These are phyloP conservation scores for Sarocladium brachiariae DNA, from an alignment of 2,329 filamentous ascomycete genomes.

Conservation along the genomic window DNA sequence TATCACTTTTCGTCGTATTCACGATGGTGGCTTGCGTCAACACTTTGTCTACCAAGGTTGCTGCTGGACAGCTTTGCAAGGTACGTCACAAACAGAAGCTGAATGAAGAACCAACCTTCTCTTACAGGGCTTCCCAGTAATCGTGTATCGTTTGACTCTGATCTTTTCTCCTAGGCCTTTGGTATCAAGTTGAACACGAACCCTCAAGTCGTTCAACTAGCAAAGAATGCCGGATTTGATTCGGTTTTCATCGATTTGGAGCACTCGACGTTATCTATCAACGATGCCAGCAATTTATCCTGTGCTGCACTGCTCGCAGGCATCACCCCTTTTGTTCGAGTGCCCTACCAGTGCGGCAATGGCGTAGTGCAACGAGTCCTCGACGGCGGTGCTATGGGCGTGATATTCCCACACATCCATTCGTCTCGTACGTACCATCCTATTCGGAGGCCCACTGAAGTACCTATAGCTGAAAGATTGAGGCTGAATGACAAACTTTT, in stretches of 20 bases:
- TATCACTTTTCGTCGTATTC: no score
- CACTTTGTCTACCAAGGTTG: no score
- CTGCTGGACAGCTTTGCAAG: no score
- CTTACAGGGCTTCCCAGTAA: no score
- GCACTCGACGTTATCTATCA: slow-evolving; percentile 23
- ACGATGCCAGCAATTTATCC: slow-evolving; percentile 20
- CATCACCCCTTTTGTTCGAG: slow-evolving; percentile 24
- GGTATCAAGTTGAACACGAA: background rate
- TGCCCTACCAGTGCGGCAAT: slow-evolving; percentile 22
- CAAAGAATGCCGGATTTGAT: slow-evolving; percentile 23
- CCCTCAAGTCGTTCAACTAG: slow-evolving; percentile 19
- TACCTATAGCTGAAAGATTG: no score
- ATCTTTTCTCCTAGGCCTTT: background rate
- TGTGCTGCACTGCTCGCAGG: slow-evolving; percentile 18
- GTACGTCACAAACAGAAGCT: no score
- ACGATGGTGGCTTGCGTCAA: no score
- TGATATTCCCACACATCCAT: slow-evolving; percentile 15
- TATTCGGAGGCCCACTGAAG: no score
- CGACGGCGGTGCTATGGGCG: slow-evolving; percentile 23
- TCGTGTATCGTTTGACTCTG: no score
- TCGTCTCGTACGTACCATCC: slow-evolving; percentile 12
- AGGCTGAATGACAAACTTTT: no score
- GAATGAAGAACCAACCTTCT: no score
- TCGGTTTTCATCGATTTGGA: slow-evolving; percentile 29
- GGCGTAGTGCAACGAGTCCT: slow-evolving; percentile 25